Evolutionary conservation across 2,329 filamentous ascomycete species (phyloP).

Genomic region (Fusarium albidum): DNA sequence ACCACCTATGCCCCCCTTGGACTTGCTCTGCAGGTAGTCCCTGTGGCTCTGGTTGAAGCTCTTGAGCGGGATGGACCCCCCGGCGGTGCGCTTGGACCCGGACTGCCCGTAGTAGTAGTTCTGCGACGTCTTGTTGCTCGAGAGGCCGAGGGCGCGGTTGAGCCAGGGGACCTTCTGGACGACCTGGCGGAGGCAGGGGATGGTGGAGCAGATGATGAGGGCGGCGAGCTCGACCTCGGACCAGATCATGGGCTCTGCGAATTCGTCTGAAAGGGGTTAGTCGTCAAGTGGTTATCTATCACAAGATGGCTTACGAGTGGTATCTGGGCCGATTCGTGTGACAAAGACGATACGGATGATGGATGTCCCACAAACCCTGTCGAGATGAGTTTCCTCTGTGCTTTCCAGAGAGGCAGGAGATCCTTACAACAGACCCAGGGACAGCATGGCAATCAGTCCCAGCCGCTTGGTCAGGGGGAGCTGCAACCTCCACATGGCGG

Average conservation of each 20-base stretch:
- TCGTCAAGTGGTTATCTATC: not conserved
- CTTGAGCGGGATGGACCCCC: conserved; percentile 26
- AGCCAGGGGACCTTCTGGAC: conserved; percentile 41
- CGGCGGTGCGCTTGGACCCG: conserved; percentile 11
- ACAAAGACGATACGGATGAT: conserved; percentile 41
- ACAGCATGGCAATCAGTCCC: conserved; percentile 41
- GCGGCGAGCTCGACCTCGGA: conserved; percentile 43
- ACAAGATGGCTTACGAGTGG: conserved; percentile 35
- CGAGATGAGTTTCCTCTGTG: not conserved
- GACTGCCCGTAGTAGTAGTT: conserved; percentile 18
- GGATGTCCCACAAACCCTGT: conserved; percentile 38
- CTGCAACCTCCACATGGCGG: conserved; percentile 47
- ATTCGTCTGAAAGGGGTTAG: conserved; percentile 27
- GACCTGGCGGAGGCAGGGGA: conserved; percentile 43
- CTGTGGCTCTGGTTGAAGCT: conserved; percentile 22
- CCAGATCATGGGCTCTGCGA: conserved; percentile 42
- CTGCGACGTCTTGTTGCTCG: conserved; percentile 26
- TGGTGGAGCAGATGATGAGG: conserved; percentile 45
- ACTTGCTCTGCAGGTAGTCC: conserved; percentile 21
- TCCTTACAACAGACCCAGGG: conserved; percentile 39
- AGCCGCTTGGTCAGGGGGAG: conserved; percentile 42
- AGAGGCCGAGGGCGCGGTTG: conserved; percentile 42
- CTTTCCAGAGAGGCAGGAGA: too few relatives aligned
- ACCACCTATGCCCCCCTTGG: too few relatives aligned
- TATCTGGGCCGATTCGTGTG: conserved; percentile 34